Evolutionary conservation across 805 yeast genomes (phyloP).

Genomic region (Nakazawaea peltata): DNA sequence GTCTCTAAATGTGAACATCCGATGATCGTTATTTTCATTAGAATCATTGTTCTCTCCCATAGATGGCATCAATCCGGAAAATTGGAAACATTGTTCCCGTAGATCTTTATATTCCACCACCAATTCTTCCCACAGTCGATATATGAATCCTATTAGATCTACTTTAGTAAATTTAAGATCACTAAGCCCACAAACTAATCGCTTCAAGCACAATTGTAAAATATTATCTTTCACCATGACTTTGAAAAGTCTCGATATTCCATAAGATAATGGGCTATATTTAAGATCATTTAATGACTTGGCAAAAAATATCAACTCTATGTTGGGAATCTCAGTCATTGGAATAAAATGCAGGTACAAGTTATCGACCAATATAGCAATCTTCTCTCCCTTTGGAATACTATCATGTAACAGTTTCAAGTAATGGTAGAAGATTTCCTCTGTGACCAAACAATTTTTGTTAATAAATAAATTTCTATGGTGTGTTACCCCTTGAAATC

Average conservation of each 20-base stretch:
- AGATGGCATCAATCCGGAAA: conserved; percentile 15
- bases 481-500: not conserved
- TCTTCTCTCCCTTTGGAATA: conserved; percentile 13
- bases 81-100: conserved; percentile 15
- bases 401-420: conserved; percentile 14
- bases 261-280: conserved; percentile 24
- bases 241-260: conserved; percentile 25
- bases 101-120: conserved; percentile 1
- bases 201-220: conserved; percentile 13
- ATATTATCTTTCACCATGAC: conserved; percentile 16
- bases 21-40: not conserved
- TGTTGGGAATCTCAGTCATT: conserved; percentile 17
- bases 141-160: conserved; percentile 17
- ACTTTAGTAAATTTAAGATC: conserved; percentile 13
- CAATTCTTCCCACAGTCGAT: conserved; percentile 13
- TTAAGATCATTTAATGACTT: conserved; percentile 12
- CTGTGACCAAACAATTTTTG: conserved; percentile 17
- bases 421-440: conserved; percentile 20
- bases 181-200: conserved; percentile 6
- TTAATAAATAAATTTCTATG: conserved; percentile 13
- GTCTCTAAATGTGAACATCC: conserved; percentile 11
- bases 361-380: conserved; percentile 24
- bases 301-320: conserved; percentile 23
- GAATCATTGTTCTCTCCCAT: conserved; percentile 7
- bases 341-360: conserved; percentile 28